These are phyloP conservation scores for Epipyxis sp. DNA, from an alignment of 108 stramenopile genomes.

Conservation along the genomic window DNA sequence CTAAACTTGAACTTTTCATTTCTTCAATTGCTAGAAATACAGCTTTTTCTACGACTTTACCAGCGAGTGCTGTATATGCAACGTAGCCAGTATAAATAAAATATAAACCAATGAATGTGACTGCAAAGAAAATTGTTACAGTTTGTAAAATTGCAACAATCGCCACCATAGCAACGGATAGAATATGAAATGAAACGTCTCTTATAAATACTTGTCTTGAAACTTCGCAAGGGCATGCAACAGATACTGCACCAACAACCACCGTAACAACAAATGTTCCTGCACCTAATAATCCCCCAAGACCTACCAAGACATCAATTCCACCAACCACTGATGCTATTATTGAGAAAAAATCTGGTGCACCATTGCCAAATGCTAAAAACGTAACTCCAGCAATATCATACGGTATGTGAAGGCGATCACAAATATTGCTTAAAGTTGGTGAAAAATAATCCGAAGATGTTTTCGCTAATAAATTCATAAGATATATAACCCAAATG, in stretches of 20 bases:
- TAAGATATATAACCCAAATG: slow-evolving; percentile 58
- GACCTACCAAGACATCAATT: slow-evolving; percentile 62
- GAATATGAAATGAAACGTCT: slow-evolving; percentile 35
- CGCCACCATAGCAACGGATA: slow-evolving; percentile 23
- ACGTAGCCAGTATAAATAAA: slow-evolving; percentile 22
- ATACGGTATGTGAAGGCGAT: slow-evolving; percentile 75
- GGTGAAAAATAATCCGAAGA: slow-evolving; percentile 93
- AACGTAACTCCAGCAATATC: slow-evolving; percentile 92
- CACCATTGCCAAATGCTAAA: slow-evolving; percentile 93
- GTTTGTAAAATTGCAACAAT: not conserved
- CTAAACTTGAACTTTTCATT: too few species aligned
- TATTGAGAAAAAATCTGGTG: slow-evolving; percentile 86
- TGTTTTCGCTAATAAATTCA: slow-evolving; percentile 79
- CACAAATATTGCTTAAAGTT: slow-evolving; percentile 78
- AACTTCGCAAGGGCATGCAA: not conserved
- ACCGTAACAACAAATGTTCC: slow-evolving; percentile 82
- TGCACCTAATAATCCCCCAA: slow-evolving; percentile 89
- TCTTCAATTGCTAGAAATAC: too few species aligned
- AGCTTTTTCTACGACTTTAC: too few species aligned
- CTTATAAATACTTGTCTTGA: slow-evolving; percentile 34
- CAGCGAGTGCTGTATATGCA: too few species aligned
- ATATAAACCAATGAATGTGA: slow-evolving; percentile 32
- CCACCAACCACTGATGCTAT: slow-evolving; percentile 67
- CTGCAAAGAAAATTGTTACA: slow-evolving; percentile 29
- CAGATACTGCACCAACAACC: slow-evolving; percentile 67